phyloP scores from a whole-genome alignment of 805 yeast genomes.

The Saturnispora besseyi region DNA sequence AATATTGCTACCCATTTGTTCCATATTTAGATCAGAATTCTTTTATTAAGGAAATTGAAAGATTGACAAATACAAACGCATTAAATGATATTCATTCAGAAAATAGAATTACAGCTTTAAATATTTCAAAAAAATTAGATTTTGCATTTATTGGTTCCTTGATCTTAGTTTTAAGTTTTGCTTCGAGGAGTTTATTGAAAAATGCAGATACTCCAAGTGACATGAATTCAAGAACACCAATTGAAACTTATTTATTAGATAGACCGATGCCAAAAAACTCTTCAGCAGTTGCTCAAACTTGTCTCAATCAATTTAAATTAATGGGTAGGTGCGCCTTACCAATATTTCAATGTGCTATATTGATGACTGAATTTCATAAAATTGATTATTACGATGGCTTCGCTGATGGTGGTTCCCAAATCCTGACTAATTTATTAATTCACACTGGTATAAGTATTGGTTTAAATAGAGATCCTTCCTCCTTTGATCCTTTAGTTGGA shows the following conservation, averaged over 20 bases:
- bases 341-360: constrained; percentile 45
- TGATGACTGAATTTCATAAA: constrained; percentile 41
- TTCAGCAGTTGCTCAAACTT: constrained; percentile 41
- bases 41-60: constrained; percentile 27
- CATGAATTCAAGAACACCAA: constrained; percentile 23
- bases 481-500: constrained; percentile 26
- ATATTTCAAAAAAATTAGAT: constrained; percentile 36
- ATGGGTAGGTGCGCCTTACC: constrained; percentile 40
- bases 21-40: constrained; percentile 37
- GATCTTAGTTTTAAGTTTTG: constrained; percentile 35
- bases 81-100: constrained; percentile 27
- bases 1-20: constrained; percentile 36
- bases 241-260: constrained; percentile 30
- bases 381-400: constrained; percentile 42
- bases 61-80: constrained; percentile 27
- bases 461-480: constrained; percentile 56
- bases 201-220: constrained; percentile 19
- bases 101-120: constrained; percentile 23
- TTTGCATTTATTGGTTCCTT: constrained; percentile 40
- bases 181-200: constrained; percentile 33
- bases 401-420: constrained; percentile 52
- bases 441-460: constrained; percentile 66
- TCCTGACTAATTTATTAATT: constrained; percentile 44
- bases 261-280: constrained; percentile 23
- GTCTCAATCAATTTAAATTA: constrained; percentile 47